These are phyloP conservation scores for Tuber indicum DNA, from an alignment of 495 filamentous ascomycete species.

Conservation along the genomic window DNA sequence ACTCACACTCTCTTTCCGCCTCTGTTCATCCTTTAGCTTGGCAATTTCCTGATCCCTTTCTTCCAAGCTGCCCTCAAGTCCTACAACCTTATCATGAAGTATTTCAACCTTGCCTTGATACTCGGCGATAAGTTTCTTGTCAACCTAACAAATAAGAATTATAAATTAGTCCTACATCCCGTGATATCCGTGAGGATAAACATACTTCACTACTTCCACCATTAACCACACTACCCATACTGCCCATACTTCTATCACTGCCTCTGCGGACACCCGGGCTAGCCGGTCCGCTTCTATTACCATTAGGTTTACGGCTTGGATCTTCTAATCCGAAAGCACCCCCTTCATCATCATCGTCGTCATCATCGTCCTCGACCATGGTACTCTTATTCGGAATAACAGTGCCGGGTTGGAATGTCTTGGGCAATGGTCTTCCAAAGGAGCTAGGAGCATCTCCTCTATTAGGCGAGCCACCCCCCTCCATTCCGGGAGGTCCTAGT, in stretches of 20 bases:
- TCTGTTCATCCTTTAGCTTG: constrained; percentile 45
- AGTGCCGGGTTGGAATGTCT: constrained; percentile 90
- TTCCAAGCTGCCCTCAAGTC: constrained; percentile 57
- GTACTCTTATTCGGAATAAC: constrained; percentile 97
- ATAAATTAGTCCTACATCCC: constrained; percentile 5
- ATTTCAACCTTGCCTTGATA: constrained; percentile 69
- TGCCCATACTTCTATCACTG: constrained; percentile 37
- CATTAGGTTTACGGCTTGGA: constrained; percentile 48
- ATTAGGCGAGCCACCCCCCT: constrained; percentile 46
- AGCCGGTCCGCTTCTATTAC: constrained; percentile 52
- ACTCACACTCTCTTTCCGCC: constrained; percentile 49
- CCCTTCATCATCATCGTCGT: constrained; percentile 59
- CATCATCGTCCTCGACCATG: constrained; percentile 94
- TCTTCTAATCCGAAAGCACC: constrained; percentile 60
- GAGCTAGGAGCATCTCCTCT: constrained; percentile 43
- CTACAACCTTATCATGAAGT: constrained; percentile 65
- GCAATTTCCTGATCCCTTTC: constrained; percentile 55
- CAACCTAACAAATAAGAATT: constrained; percentile 45
- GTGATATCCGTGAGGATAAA: neutral
- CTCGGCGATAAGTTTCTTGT: constrained; percentile 66
- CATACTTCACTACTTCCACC: constrained; percentile 28
- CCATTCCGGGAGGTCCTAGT: constrained; percentile 43
- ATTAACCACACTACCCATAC: constrained; percentile 30
- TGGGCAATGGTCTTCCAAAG: constrained; percentile 64
- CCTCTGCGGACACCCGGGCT: constrained; percentile 45